Evolutionary conservation across 1,139 yeast genomes (phyloP).

Genomic region (Geotrichum australiense): DNA sequence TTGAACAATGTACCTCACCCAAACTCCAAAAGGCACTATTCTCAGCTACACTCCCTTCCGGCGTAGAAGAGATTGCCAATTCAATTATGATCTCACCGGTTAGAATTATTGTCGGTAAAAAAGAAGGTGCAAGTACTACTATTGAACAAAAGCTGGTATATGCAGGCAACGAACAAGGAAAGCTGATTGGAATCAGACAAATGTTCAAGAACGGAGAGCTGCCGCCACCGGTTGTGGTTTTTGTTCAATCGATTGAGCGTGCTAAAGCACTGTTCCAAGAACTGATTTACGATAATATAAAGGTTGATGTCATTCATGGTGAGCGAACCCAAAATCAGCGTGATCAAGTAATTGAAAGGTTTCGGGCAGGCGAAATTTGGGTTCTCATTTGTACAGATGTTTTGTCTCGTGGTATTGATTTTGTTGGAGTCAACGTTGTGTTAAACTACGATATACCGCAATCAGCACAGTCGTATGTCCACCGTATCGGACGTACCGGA

Average conservation of each 20-base stretch:
- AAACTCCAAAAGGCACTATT: conserved; percentile 61
- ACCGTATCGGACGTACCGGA: conserved; percentile 97
- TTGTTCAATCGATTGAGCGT: conserved; percentile 84
- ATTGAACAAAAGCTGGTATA: conserved; percentile 80
- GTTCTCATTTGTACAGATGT: conserved; percentile 95
- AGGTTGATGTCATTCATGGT: conserved; percentile 94
- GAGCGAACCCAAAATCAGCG: conserved; percentile 89
- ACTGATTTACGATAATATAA: conserved; percentile 77
- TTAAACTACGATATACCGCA: conserved; percentile 96
- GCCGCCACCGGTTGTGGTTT: conserved; percentile 88
- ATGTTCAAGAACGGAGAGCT: conserved; percentile 79
- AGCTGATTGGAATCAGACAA: conserved; percentile 82
- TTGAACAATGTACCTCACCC: conserved; percentile 56
- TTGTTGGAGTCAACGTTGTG: conserved; percentile 89
- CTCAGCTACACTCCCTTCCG: conserved; percentile 93
- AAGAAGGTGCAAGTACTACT: conserved; percentile 81
- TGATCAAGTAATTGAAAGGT: conserved; percentile 74
- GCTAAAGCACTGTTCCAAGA: conserved; percentile 95
- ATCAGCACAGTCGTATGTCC: conserved; percentile 91
- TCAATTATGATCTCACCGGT: conserved; percentile 80
- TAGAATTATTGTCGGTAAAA: conserved; percentile 84
- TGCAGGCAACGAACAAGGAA: conserved; percentile 94
- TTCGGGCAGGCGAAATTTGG: conserved; percentile 89
- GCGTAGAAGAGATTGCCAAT: conserved; percentile 83
- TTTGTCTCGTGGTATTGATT: conserved; percentile 92